phyloP scores from a whole-genome alignment of 495 filamentous ascomycete species.

The Xylaria intraflava region DNA sequence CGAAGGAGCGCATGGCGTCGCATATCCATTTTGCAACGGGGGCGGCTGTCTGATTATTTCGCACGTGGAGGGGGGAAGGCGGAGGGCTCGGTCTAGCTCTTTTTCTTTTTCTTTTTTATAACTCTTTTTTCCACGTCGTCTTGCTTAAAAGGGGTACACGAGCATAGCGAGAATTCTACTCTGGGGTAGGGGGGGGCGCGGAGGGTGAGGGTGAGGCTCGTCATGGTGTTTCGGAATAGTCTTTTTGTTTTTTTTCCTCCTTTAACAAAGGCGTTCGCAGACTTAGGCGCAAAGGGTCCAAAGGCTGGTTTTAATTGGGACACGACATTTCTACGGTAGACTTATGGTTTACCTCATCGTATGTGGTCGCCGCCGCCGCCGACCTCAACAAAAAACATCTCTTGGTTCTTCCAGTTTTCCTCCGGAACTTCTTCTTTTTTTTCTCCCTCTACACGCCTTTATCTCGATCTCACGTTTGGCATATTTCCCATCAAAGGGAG shows the following conservation, averaged over 20 bases:
- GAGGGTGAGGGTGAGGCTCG: background rate
- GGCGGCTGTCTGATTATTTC: background rate
- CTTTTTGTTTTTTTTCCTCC: too few species aligned
- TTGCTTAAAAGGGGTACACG: background rate
- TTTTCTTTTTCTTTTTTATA: background rate
- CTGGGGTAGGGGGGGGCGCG: too few species aligned
- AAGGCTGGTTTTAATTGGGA: background rate
- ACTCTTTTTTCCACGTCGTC: background rate
- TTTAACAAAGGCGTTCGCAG: slow-evolving; percentile 5
- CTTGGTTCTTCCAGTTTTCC: background rate
- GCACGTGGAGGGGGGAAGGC: background rate
- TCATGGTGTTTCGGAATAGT: background rate
- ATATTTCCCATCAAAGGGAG: slow-evolving; percentile 7
- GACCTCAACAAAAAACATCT: background rate
- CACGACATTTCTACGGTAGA: background rate
- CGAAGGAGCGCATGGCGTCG: background rate
- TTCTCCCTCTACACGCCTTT: background rate
- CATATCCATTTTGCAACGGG: background rate
- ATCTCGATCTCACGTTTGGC: background rate
- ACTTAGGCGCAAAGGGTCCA: background rate
- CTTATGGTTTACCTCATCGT: background rate
- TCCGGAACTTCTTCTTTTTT: background rate
- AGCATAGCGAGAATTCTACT: background rate
- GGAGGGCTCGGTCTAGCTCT: background rate
- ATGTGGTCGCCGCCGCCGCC: background rate